Conservation (phyloP, 2,329 filamentous ascomycete species). For the Teratosphaeria epicoccoides region DNA sequence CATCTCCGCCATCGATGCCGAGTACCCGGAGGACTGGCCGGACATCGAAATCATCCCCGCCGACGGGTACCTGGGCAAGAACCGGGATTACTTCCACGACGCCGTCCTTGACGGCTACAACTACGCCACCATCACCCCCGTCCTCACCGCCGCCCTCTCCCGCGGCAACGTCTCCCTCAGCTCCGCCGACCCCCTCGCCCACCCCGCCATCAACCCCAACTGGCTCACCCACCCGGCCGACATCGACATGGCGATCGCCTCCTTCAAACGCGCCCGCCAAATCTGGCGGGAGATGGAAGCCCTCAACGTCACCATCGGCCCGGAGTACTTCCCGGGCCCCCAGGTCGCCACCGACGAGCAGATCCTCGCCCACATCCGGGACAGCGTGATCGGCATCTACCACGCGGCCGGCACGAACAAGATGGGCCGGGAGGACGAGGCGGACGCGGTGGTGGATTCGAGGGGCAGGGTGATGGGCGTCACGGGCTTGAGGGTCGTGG, state of each 20-base stretch:
- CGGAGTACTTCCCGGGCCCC: slow-evolving; percentile 1
- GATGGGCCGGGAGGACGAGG: slow-evolving; percentile 45
- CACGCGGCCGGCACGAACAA: slow-evolving; percentile 47
- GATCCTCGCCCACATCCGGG: slow-evolving; percentile 38
- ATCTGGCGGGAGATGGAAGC: slow-evolving; percentile 27
- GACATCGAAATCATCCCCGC: slow-evolving; percentile 44
- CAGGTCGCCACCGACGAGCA: slow-evolving; percentile 28
- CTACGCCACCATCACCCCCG: slow-evolving; percentile 37
- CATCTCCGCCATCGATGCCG: slow-evolving; percentile 27
- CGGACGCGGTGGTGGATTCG: slow-evolving; percentile 45
- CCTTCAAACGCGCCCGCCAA: slow-evolving; percentile 40
- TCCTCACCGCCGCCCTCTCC: slow-evolving; percentile 51
- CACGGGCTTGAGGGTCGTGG: slow-evolving; percentile 48
- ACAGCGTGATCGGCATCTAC: slow-evolving; percentile 44
- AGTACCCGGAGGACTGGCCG: slow-evolving; percentile 41
- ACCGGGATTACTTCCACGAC: background rate
- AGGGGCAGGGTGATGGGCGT: slow-evolving; percentile 49
- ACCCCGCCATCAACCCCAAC: slow-evolving; percentile 53
- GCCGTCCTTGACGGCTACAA: slow-evolving; percentile 26
- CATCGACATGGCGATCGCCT: slow-evolving; percentile 44
- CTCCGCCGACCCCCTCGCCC: slow-evolving; percentile 52
- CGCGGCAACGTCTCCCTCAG: slow-evolving; percentile 52
- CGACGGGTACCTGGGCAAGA: slow-evolving; percentile 32
- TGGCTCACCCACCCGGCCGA: slow-evolving; percentile 25
- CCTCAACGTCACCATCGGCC: slow-evolving; percentile 12